A percentile compares a stretch with the other conserved stretches of the same genome.
Conservation (phyloP, 2,329 filamentous ascomycete species). For the Fragosphaeria purpurea region DNA sequence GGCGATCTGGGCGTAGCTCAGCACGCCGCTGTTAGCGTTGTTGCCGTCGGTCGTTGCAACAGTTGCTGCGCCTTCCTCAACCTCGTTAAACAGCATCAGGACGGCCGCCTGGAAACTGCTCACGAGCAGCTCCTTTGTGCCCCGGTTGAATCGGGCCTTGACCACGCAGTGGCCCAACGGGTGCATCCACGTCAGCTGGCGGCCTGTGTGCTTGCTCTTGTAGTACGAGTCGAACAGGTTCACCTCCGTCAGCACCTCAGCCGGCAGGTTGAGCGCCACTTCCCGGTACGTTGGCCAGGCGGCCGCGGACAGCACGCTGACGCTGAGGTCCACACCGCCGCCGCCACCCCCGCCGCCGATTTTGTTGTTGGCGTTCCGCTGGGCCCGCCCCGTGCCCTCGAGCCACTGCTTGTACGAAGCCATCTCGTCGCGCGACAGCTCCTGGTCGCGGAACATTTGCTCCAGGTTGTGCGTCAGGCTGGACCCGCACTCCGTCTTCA, state of each 20-base stretch:
- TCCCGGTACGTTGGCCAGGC: conserved; percentile 85
- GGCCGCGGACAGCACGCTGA: conserved; percentile 81
- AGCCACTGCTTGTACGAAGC: conserved; percentile 63
- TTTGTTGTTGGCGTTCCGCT: conserved; percentile 15
- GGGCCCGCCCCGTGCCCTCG: conserved; percentile 32
- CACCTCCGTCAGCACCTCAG: conserved; percentile 64
- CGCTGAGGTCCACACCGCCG: conserved; percentile 59
- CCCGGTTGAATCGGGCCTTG: conserved; percentile 68
- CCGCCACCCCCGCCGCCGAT: conserved; percentile 20
- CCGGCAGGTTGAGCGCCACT: conserved; percentile 57
- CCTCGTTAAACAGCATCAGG: conserved; percentile 77
- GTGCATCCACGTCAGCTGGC: conserved; percentile 85
- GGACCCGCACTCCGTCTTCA: conserved; percentile 87
- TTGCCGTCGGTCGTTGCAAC: neutral
- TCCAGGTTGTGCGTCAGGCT: conserved; percentile 96
- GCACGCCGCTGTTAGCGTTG: conserved; percentile 35
- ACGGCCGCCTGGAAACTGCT: conserved; percentile 89
- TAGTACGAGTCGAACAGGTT: conserved; percentile 79
- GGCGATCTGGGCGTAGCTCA: conserved; percentile 68
- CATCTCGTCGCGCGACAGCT: conserved; percentile 89
- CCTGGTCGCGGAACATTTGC: conserved; percentile 98
- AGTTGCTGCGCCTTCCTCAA: conserved; percentile 14
- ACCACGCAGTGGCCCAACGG: conserved; percentile 84
- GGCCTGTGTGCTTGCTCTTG: conserved; percentile 77
- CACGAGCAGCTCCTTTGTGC: conserved; percentile 78